Conservation (phyloP, 192 early-diverging fungal genomes). For the Mortierella antarctica region DNA sequence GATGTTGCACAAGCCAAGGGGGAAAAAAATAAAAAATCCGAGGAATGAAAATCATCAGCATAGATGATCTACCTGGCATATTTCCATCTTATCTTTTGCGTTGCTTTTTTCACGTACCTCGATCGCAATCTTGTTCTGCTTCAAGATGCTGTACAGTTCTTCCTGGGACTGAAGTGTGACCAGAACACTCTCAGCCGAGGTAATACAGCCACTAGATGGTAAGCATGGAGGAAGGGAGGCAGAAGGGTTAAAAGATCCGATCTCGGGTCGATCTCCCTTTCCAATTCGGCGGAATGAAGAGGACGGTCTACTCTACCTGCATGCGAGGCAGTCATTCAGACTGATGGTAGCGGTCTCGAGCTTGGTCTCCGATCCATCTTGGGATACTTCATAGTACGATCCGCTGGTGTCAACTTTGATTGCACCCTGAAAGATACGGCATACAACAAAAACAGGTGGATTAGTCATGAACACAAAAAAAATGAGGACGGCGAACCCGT, state of each 20-base stretch:
- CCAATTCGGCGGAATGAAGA: not conserved
- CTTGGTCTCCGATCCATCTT: constrained; percentile 85
- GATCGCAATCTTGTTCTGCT: constrained; percentile 63
- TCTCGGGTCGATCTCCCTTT: too few species aligned
- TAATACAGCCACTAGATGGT: constrained; percentile 88
- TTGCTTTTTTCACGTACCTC: constrained; percentile 17
- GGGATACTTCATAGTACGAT: constrained; percentile 89
- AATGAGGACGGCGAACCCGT: not conserved
- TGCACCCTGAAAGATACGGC: constrained; percentile 55
- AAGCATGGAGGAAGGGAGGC: not conserved
- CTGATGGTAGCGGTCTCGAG: constrained; percentile 89
- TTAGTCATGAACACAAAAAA: constrained; percentile 20
- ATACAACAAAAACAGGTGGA: constrained; percentile 1
- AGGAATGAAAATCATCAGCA: not conserved
- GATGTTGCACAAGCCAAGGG: constrained; percentile 2
- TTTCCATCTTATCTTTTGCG: too few species aligned
- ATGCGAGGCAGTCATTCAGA: constrained; percentile 97
- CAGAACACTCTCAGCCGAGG: constrained; percentile 95
- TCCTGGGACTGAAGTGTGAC: constrained; percentile 93
- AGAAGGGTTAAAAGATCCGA: too few species aligned
- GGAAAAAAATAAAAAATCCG: not conserved
- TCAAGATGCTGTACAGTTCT: constrained; percentile 80
- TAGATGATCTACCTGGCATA: not conserved
- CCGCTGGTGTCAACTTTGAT: constrained; percentile 84
- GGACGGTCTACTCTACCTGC: constrained; percentile 70